Percentiles rank a stretch among this genome's conserved stretches.
Conservation (phyloP, 352 stramenopile species). For the Globisporangium perplexum region DNA sequence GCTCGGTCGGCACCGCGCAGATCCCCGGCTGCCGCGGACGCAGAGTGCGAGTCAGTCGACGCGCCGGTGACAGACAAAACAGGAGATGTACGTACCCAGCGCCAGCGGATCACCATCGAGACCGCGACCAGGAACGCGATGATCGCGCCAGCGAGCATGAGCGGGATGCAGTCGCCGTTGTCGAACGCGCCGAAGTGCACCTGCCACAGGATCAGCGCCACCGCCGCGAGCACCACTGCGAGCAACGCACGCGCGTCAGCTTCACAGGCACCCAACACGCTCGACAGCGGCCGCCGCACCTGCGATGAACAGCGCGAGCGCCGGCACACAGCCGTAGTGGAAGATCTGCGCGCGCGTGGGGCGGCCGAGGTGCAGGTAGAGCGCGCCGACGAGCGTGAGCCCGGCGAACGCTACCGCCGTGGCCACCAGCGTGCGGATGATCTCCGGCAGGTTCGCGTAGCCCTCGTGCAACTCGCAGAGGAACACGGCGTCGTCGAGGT, state of each 20-base stretch:
- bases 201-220: constrained; percentile 55
- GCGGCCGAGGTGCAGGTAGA: constrained; percentile 64
- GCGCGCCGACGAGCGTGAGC: constrained; percentile 32
- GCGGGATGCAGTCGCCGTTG: constrained; percentile 71
- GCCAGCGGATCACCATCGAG: constrained; percentile 74
- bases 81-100: constrained; percentile 37
- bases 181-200: constrained; percentile 41
- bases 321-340: constrained; percentile 47
- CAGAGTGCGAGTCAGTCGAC: not conserved
- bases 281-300: constrained; percentile 14
- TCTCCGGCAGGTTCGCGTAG: constrained; percentile 20
- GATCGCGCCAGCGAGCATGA: constrained; percentile 55
- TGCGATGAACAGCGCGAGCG: constrained; percentile 39
- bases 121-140: constrained; percentile 61
- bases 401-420: constrained; percentile 38
- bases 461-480: constrained; percentile 28
- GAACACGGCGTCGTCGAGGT: constrained; percentile 13
- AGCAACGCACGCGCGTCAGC: not conserved
- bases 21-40: constrained; percentile 42
- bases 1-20: constrained; percentile 69
- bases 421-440: constrained; percentile 40
- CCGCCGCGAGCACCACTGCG: constrained; percentile 36
- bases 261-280: not conserved
- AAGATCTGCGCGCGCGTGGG: constrained; percentile 58
- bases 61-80: no score